These are phyloP conservation scores for Drechslerella coelobrocha DNA, from an alignment of 2,329 filamentous ascomycete genomes.

Conservation along the genomic window DNA sequence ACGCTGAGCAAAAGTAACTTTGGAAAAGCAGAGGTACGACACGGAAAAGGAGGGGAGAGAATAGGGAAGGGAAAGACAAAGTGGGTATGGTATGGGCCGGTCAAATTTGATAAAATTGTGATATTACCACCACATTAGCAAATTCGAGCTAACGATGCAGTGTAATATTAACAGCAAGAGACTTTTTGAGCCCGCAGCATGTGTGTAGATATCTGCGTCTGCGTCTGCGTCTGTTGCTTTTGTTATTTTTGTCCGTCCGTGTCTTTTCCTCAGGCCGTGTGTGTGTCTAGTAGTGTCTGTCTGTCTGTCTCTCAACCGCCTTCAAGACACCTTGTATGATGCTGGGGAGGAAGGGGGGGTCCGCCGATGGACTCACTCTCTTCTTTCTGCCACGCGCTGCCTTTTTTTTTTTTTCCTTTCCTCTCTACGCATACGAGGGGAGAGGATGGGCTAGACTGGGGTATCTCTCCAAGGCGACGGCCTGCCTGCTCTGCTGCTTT, in stretches of 20 bases:
- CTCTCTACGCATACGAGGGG: conserved; percentile 4
- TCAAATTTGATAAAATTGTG: conserved; percentile 25
- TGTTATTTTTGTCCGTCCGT: conserved; percentile 9
- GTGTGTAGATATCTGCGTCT: conserved; percentile 1
- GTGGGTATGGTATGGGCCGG: conserved; percentile 33
- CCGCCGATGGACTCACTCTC: not conserved
- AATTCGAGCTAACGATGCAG: conserved; percentile 40
- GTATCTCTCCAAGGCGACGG: conserved; percentile 20
- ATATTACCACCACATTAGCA: conserved; percentile 45
- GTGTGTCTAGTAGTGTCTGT: conserved; percentile 4
- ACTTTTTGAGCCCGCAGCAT: too few species aligned
- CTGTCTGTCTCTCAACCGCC: conserved; percentile 14
- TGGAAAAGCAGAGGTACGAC: conserved; percentile 40
- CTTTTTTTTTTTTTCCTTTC: not conserved
- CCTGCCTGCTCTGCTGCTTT: conserved; percentile 13
- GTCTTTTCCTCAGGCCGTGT: conserved; percentile 20
- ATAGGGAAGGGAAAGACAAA: conserved; percentile 28
- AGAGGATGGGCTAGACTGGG: conserved; percentile 14
- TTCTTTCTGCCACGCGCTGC: conserved; percentile 1
- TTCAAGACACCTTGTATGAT: conserved; percentile 40
- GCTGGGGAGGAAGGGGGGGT: conserved; percentile 19
- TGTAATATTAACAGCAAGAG: conserved; percentile 42
- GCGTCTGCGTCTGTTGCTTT: not conserved
- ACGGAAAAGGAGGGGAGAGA: conserved; percentile 46
- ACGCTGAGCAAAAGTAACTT: conserved; percentile 6